phyloP scores from a whole-genome alignment of 352 stramenopile genomes.

The Phytophthora fragariae region DNA sequence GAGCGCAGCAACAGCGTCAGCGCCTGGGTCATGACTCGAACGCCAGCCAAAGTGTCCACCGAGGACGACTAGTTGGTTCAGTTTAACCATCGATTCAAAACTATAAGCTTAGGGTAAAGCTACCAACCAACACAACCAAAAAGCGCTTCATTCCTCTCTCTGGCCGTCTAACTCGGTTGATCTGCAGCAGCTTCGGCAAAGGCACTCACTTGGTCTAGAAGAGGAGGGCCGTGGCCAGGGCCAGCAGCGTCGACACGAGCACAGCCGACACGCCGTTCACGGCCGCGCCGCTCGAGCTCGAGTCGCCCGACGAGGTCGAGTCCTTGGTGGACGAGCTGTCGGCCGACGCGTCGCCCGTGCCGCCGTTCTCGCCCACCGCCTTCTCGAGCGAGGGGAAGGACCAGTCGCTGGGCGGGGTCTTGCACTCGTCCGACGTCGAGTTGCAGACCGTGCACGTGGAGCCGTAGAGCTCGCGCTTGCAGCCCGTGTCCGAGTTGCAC shows the following conservation, averaged over 20 bases:
- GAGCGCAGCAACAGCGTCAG: slow-evolving; percentile 64
- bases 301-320: slow-evolving; percentile 32
- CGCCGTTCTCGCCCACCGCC: slow-evolving; percentile 57
- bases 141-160: slow-evolving; percentile 27
- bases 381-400: slow-evolving; percentile 59
- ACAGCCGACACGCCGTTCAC: slow-evolving; percentile 37
- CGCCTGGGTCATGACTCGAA: slow-evolving; percentile 71
- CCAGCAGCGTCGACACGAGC: slow-evolving; percentile 39
- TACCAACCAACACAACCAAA: slow-evolving; percentile 33
- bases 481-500: slow-evolving; percentile 62
- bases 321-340: slow-evolving; percentile 39
- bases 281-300: slow-evolving; percentile 26
- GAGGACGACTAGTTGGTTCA: not conserved
- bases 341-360: slow-evolving; percentile 49
- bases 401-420: slow-evolving; percentile 51
- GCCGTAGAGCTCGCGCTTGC: slow-evolving; percentile 66
- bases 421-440: slow-evolving; percentile 50
- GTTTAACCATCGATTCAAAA: slow-evolving; percentile 18
- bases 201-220: slow-evolving; percentile 30
- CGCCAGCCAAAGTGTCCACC: slow-evolving; percentile 7
- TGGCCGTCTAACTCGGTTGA: slow-evolving; percentile 10
- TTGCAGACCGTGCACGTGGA: slow-evolving; percentile 74
- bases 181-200: slow-evolving; percentile 8
- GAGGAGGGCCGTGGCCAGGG: slow-evolving; percentile 36
- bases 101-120: slow-evolving; percentile 11